Evolutionary conservation across 225 moss, liverwort and hornwort species (phyloP).

Genomic region (Pleurozium schreberi): DNA sequence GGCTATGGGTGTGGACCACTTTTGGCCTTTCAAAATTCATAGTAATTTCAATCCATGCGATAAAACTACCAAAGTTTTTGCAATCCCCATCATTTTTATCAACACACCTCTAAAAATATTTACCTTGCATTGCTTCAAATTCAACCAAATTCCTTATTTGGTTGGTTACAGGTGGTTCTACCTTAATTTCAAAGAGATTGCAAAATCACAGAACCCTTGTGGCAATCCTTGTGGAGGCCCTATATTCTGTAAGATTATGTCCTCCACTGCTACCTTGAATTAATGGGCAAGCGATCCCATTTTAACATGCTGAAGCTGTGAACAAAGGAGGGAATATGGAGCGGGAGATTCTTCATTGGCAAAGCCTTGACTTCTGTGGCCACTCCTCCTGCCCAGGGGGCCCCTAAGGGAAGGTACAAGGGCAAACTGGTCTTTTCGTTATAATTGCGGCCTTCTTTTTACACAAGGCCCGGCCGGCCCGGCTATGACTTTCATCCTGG

Average conservation of each 20-base stretch:
- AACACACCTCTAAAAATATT: too few species aligned
- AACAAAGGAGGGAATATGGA: neutral
- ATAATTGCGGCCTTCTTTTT: neutral
- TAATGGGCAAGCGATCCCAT: neutral
- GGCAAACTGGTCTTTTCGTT: neutral
- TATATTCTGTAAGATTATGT: slow-evolving; percentile 4
- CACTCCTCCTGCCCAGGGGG: too few species aligned
- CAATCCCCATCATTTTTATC: too few species aligned
- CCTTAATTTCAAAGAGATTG: neutral
- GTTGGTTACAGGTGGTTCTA: too few species aligned
- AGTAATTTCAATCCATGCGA: too few species aligned
- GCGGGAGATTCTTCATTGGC: neutral
- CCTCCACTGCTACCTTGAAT: neutral
- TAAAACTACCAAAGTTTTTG: too few species aligned
- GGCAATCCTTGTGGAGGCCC: neutral
- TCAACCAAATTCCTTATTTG: too few species aligned
- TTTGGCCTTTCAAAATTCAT: too few species aligned
- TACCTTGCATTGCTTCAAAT: too few species aligned
- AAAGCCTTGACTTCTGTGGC: neutral
- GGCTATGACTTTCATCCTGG: neutral
- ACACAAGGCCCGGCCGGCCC: too few species aligned
- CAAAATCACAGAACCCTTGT: neutral
- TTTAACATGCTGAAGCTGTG: neutral
- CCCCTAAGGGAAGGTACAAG: neutral
- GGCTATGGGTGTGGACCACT: too few species aligned